These are phyloP conservation scores for Abelmoschus esculentus DNA, from an alignment of 345 rosid genomes.

Conservation along the genomic window DNA sequence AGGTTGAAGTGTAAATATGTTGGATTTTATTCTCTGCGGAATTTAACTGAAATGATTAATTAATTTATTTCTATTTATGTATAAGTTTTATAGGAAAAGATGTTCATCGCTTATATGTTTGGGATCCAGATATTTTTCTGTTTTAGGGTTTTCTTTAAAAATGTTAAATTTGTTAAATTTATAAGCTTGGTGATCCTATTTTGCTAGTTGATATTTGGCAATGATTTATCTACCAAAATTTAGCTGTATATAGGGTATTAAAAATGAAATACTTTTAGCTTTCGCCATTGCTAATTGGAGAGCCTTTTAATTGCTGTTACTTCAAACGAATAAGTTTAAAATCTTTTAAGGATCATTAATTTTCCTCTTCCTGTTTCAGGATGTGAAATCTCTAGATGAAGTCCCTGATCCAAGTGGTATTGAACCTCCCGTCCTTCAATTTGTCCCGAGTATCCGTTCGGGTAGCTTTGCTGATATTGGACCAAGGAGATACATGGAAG, in stretches of 20 bases:
- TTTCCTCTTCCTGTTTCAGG: slow-evolving; percentile 26
- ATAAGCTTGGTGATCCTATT: neutral
- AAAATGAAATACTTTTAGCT: neutral
- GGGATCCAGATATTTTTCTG: neutral
- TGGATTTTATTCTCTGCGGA: neutral
- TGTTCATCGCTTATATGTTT: neutral
- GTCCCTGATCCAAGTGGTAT: slow-evolving; percentile 17
- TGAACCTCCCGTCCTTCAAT: slow-evolving; percentile 28
- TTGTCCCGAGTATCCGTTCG: slow-evolving; percentile 51
- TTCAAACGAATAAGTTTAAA: no score
- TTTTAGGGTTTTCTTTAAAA: neutral
- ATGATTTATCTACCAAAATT: neutral
- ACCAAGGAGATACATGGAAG: slow-evolving; percentile 57
- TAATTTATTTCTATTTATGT: neutral
- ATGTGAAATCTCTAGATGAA: slow-evolving; percentile 21
- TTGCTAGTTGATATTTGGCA: neutral
- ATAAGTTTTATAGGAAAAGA: neutral
- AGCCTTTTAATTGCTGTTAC: neutral
- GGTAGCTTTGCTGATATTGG: slow-evolving; percentile 61
- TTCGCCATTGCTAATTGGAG: neutral
- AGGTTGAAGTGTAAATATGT: neutral
- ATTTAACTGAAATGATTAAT: neutral
- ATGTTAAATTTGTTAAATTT: neutral
- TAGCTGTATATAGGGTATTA: no score
- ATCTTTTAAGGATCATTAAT: neutral